A percentile compares a stretch with the other conserved stretches of the same genome.
phyloP scores from a whole-genome alignment of 2,329 filamentous ascomycete genomes.

The Hymenoscyphus repandus region DNA sequence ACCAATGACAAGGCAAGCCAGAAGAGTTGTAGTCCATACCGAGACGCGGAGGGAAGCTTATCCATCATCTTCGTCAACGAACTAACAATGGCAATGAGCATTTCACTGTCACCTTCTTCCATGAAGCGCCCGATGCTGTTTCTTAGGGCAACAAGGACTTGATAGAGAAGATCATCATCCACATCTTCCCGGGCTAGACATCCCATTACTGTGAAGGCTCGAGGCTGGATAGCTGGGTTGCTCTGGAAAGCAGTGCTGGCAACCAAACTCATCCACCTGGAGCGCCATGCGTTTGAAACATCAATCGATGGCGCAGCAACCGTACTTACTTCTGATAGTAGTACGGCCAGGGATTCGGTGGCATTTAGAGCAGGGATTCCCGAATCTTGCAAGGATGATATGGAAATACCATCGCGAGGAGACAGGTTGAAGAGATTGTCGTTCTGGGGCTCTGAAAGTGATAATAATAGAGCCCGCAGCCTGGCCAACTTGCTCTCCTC shows the following conservation, averaged over 20 bases:
- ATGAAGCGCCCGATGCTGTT: slow-evolving; percentile 60
- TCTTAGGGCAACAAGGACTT: slow-evolving; percentile 62
- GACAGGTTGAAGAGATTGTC: slow-evolving; percentile 51
- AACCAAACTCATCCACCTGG: slow-evolving; percentile 68
- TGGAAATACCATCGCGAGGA: slow-evolving; percentile 47
- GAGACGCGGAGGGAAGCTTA: slow-evolving; percentile 60
- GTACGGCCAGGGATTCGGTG: slow-evolving; percentile 55
- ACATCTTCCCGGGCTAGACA: slow-evolving; percentile 67
- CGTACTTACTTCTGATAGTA: slow-evolving; percentile 59
- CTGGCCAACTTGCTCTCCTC: slow-evolving; percentile 46
- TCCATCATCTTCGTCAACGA: slow-evolving; percentile 67
- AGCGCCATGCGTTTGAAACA: slow-evolving; percentile 63
- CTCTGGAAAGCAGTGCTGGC: slow-evolving; percentile 69
- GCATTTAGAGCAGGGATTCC: slow-evolving; percentile 35
- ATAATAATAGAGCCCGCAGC: slow-evolving; percentile 49
- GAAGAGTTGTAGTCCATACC: slow-evolving; percentile 64
- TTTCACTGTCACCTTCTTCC: slow-evolving; percentile 59
- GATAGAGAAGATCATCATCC: slow-evolving; percentile 65
- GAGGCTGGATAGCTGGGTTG: slow-evolving; percentile 65
- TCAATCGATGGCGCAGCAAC: slow-evolving; percentile 60
- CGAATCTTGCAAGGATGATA: slow-evolving; percentile 49
- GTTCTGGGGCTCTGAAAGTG: slow-evolving; percentile 53
- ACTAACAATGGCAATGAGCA: slow-evolving; percentile 63
- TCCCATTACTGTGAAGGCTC: slow-evolving; percentile 67
- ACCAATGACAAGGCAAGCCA: slow-evolving; percentile 65